phyloP scores from a whole-genome alignment of 495 filamentous ascomycete genomes.

The Penicillium goetzii region DNA sequence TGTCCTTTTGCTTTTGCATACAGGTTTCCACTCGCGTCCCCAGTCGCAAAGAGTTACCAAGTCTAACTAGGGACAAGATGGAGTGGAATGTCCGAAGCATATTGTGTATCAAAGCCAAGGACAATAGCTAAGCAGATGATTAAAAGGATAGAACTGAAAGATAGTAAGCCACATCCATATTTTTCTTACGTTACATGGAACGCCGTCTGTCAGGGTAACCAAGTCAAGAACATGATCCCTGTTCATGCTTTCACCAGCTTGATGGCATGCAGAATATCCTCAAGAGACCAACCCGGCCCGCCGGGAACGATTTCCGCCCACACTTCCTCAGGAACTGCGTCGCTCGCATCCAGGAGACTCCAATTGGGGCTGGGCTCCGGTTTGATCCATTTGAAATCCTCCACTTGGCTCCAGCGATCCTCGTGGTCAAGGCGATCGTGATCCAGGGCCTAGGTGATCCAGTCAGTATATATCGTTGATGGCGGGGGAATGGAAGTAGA shows the following conservation, averaged over 20 bases:
- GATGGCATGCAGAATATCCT: conserved; percentile 68
- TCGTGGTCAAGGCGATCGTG: conserved; percentile 41
- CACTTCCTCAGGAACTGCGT: conserved; percentile 62
- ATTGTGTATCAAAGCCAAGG: background rate
- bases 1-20: background rate
- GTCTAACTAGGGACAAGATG: background rate
- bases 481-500: background rate
- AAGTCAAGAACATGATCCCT: background rate
- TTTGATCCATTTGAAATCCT: conserved; percentile 98
- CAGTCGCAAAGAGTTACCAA: too few relatives aligned
- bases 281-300: conserved; percentile 61
- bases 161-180: background rate
- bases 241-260: conserved; percentile 46
- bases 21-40: too few relatives aligned
- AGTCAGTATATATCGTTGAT: background rate
- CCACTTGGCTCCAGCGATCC: conserved; percentile 85
- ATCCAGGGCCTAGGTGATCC: conserved; percentile 37
- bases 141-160: background rate
- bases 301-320: conserved; percentile 75
- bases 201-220: background rate
- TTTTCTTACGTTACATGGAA: background rate
- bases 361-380: conserved; percentile 86
- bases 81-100: background rate
- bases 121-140: background rate
- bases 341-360: conserved; percentile 64